Conservation (phyloP, 2,329 filamentous ascomycete species). For the Berkeleyomyces basicola region DNA sequence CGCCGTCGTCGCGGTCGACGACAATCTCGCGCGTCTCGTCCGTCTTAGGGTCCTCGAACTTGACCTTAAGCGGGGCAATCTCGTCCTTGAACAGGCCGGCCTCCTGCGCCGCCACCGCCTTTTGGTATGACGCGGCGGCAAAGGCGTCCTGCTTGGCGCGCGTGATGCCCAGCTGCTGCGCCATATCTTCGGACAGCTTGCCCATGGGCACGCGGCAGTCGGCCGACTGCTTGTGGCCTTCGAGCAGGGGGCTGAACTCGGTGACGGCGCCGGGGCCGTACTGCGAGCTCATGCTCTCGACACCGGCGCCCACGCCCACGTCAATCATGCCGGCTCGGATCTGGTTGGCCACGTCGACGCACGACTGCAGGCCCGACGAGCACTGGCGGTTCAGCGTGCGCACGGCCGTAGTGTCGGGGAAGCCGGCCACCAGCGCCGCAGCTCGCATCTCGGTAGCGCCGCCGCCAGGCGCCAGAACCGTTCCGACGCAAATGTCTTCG, state of each 20-base stretch:
- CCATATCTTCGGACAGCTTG: constrained; percentile 85
- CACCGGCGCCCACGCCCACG: constrained; percentile 79
- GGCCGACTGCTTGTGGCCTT: constrained; percentile 61
- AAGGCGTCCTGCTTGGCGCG: constrained; percentile 76
- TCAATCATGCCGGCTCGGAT: constrained; percentile 90
- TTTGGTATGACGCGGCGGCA: constrained; percentile 82
- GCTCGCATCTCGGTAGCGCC: constrained; percentile 95
- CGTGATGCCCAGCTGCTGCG: constrained; percentile 59
- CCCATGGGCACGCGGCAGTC: constrained; percentile 99
- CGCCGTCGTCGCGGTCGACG: constrained; percentile 72
- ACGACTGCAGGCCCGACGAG: constrained; percentile 80
- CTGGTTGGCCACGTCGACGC: constrained; percentile 85
- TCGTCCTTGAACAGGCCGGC: constrained; percentile 85
- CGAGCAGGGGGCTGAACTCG: constrained; percentile 83
- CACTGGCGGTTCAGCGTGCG: constrained; percentile 88
- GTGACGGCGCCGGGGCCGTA: constrained; percentile 80
- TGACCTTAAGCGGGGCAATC: constrained; percentile 71
- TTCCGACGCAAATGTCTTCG: constrained; percentile 84
- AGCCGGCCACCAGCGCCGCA: constrained; percentile 76
- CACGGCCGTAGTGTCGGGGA: constrained; percentile 71
- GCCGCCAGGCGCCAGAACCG: constrained; percentile 79
- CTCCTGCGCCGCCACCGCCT: constrained; percentile 71
- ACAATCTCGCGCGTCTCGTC: constrained; percentile 71
- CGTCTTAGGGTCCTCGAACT: constrained; percentile 80
- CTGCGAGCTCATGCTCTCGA: constrained; percentile 88